Evolutionary conservation across 192 early-diverging fungal genomes (phyloP).

Genomic region (Coemansia sp.): DNA sequence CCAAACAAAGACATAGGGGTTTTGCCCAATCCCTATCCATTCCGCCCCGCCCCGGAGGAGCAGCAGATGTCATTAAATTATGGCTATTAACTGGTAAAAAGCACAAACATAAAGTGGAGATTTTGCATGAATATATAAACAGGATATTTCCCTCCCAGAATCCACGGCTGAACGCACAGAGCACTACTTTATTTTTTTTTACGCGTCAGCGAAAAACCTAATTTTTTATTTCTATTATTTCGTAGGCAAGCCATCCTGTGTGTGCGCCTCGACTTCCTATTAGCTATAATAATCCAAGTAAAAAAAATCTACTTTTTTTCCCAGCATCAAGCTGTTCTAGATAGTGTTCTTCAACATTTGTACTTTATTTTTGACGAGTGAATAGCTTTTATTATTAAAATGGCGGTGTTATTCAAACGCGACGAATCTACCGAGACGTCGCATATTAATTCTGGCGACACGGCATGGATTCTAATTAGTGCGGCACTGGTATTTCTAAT

Average conservation of each 20-base stretch:
- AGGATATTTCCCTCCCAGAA: neutral
- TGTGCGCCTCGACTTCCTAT: constrained; percentile 1
- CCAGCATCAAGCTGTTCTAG: neutral
- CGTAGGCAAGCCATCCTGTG: neutral
- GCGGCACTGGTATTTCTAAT: constrained; percentile 89
- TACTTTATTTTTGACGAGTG: neutral
- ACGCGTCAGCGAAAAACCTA: neutral
- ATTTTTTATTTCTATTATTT: neutral
- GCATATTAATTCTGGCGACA: constrained; percentile 55
- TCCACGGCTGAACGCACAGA: neutral
- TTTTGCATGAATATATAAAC: neutral
- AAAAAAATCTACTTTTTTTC: neutral
- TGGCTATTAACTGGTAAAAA: too few relatives aligned
- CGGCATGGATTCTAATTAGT: constrained; percentile 66
- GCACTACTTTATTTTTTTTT: neutral
- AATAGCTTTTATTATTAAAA: constrained; percentile 3
- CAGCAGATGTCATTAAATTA: too few relatives aligned
- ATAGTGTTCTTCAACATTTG: neutral
- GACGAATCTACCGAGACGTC: constrained; percentile 24
- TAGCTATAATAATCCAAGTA: neutral
- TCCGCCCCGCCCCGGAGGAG: neutral
- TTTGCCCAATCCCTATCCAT: constrained; percentile 9
- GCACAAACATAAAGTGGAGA: neutral
- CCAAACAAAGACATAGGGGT: neutral
- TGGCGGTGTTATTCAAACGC: constrained; percentile 15